phyloP scores from a whole-genome alignment of 495 filamentous ascomycete species.

The Xylaria palmicola region DNA sequence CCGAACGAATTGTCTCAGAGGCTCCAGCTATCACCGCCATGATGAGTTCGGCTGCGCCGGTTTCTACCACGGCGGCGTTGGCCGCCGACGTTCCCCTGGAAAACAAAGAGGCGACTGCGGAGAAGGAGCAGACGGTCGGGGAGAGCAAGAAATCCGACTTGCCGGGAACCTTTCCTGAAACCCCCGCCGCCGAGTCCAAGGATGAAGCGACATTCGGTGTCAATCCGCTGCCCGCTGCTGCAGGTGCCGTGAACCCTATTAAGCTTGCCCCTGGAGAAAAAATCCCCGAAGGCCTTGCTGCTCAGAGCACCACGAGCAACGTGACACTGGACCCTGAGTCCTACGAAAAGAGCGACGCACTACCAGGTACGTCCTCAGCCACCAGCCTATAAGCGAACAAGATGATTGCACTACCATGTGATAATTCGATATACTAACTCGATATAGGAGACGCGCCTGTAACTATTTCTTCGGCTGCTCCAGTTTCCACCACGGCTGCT shows the following conservation, averaged over 20 bases:
- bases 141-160: conserved; percentile 39
- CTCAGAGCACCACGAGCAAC: conserved; percentile 54
- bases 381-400: too few species aligned
- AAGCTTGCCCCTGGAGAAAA: conserved; percentile 75
- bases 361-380: conserved; percentile 39
- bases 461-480: conserved; percentile 65
- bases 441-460: conserved; percentile 29
- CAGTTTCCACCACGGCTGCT: conserved; percentile 68
- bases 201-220: conserved; percentile 56
- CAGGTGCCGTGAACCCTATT: conserved; percentile 77
- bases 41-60: conserved; percentile 46
- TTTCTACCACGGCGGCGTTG: conserved; percentile 37
- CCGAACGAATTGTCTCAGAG: conserved; percentile 62
- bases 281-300: conserved; percentile 61
- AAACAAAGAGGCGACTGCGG: conserved; percentile 24
- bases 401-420: not conserved
- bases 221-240: conserved; percentile 75
- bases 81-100: conserved; percentile 33
- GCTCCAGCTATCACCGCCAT: conserved; percentile 45
- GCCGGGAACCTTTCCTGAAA: conserved; percentile 81
- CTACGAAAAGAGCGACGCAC: conserved; percentile 72
- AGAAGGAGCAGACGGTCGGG: conserved; percentile 13
- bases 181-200: conserved; percentile 54
- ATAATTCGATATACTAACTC: not conserved
- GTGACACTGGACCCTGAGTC: conserved; percentile 79